A percentile compares a stretch with the other conserved stretches of the same genome.
These are phyloP conservation scores for Hibiscus tridactylites DNA, from an alignment of 345 rosid genomes.

Conservation along the genomic window DNA sequence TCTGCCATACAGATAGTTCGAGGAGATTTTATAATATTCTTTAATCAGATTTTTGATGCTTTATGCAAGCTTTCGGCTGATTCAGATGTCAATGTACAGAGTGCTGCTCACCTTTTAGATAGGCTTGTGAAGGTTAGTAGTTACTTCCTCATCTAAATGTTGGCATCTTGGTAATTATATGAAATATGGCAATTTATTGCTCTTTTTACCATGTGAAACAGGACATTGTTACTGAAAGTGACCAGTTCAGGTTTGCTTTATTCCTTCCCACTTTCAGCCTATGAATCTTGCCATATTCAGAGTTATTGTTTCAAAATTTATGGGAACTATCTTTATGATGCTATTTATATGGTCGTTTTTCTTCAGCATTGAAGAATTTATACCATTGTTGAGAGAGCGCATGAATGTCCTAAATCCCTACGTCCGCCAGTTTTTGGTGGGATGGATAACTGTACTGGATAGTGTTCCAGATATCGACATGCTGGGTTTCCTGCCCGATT, in stretches of 20 bases:
- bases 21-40: slow-evolving; percentile 93
- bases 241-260: slow-evolving; percentile 82
- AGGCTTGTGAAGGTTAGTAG: slow-evolving; percentile 83
- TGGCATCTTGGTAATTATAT: background rate
- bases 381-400: slow-evolving; percentile 91
- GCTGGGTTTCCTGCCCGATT: slow-evolving; percentile 99
- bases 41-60: slow-evolving; percentile 93
- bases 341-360: slow-evolving; percentile 18
- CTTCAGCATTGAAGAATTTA: slow-evolving; percentile 96
- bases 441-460: slow-evolving; percentile 99
- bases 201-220: slow-evolving; percentile 38
- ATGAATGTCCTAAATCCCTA: slow-evolving; percentile 92
- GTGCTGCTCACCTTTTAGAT: slow-evolving; percentile 98
- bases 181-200: slow-evolving; percentile 10
- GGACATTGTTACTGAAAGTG: slow-evolving; percentile 99
- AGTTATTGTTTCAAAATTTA: background rate
- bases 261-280: slow-evolving; percentile 4
- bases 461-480: slow-evolving; percentile 99
- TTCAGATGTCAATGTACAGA: slow-evolving; percentile 94
- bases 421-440: slow-evolving; percentile 97
- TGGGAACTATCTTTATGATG: slow-evolving; percentile 3
- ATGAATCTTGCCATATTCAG: background rate
- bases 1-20: slow-evolving; percentile 70
- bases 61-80: slow-evolving; percentile 96
- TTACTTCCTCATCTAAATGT: background rate